A percentile compares a stretch with the other conserved stretches of the same genome.
Conservation (phyloP, 108 stramenopile genomes). For the Stephanodiscus minutulus region DNA sequence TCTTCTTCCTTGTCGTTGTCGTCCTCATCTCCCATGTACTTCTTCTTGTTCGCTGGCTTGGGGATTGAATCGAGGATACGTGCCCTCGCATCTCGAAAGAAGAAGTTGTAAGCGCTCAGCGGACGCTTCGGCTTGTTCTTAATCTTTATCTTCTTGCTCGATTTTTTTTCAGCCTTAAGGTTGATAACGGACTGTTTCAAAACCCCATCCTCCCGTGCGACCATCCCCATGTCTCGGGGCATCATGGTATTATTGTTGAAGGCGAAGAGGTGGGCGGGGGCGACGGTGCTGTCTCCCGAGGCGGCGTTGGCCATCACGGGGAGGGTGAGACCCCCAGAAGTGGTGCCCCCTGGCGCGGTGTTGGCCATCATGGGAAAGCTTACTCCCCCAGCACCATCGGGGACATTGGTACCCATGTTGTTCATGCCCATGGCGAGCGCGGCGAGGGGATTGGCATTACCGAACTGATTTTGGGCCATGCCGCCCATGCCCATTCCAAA, state of each 20-base stretch:
- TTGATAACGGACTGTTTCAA: neutral
- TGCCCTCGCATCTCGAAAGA: constrained; percentile 32
- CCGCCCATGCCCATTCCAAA: constrained; percentile 6
- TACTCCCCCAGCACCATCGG: neutral
- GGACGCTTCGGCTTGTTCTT: constrained; percentile 71
- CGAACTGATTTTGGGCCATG: neutral
- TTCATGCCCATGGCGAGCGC: neutral
- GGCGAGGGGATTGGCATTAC: neutral
- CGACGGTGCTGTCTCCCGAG: neutral
- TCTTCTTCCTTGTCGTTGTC: constrained; percentile 30
- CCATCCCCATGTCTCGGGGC: neutral
- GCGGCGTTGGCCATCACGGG: neutral
- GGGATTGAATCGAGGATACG: constrained; percentile 38
- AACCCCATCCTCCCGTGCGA: constrained; percentile 5
- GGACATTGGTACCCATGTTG: neutral
- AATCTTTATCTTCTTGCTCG: constrained; percentile 48
- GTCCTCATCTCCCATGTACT: constrained; percentile 10
- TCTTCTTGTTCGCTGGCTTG: neutral
- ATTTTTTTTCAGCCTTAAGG: constrained; percentile 12
- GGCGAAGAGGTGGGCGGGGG: neutral
- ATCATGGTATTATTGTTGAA: neutral
- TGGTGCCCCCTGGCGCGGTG: neutral
- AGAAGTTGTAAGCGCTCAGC: constrained; percentile 58
- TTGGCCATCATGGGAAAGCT: neutral
- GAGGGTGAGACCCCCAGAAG: neutral